Evolutionary conservation across 129 eudicot species (phyloP).

Genomic region (Ambrosia trifida): DNA sequence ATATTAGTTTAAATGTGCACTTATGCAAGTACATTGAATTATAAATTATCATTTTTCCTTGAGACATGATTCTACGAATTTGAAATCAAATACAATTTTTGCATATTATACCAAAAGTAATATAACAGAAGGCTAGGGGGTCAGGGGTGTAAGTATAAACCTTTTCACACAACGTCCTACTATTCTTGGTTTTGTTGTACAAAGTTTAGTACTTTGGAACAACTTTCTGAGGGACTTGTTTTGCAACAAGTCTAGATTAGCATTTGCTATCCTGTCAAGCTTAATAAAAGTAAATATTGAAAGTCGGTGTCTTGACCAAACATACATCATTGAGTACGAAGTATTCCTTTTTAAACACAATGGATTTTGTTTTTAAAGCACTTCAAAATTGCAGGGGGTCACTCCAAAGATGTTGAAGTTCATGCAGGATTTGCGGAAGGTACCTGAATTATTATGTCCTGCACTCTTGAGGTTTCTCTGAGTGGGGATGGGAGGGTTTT

Average conservation of each 20-base stretch:
- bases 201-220: conserved; percentile 1
- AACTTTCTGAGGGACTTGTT: background rate
- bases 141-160: background rate
- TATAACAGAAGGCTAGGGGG: conserved; percentile 1
- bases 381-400: conserved; percentile 52
- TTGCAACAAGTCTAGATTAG: background rate
- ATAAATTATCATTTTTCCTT: background rate
- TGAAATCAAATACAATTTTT: conserved; percentile 5
- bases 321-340: background rate
- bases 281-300: background rate
- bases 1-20: background rate
- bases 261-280: background rate
- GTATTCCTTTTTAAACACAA: conserved; percentile 13
- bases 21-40: background rate
- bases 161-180: background rate
- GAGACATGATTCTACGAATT: background rate
- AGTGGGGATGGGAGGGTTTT: background rate
- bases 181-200: background rate
- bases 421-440: conserved; percentile 88
- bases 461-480: background rate
- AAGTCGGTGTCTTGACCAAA: background rate
- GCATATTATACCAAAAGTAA: background rate
- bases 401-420: conserved; percentile 77
- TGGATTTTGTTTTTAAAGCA: conserved; percentile 3
- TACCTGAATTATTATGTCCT: conserved; percentile 18